These are phyloP conservation scores for Candida manassasensis DNA, from an alignment of 805 yeast species.

Conservation along the genomic window DNA sequence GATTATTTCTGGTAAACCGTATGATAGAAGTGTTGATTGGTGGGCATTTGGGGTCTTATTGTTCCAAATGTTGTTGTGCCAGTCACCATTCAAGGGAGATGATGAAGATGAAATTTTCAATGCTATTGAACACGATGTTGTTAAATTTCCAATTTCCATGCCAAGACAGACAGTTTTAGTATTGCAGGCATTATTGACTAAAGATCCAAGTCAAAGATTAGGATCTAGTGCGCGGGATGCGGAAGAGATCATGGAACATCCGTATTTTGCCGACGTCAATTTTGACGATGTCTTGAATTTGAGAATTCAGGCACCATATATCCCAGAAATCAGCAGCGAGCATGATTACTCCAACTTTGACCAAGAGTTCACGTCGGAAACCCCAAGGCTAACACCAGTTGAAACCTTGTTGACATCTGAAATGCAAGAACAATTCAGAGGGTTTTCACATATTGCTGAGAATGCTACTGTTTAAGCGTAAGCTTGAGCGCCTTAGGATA, in stretches of 20 bases:
- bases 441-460: slow-evolving; percentile 84
- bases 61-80: slow-evolving; percentile 94
- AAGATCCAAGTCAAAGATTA: slow-evolving; percentile 79
- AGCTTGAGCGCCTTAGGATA: too few species aligned
- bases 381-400: slow-evolving; percentile 92
- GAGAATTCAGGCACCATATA: slow-evolving; percentile 79
- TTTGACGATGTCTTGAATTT: slow-evolving; percentile 78
- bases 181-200: slow-evolving; percentile 82
- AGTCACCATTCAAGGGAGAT: slow-evolving; percentile 96
- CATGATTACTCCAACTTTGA: slow-evolving; percentile 93
- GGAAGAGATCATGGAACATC: slow-evolving; percentile 89
- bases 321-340: slow-evolving; percentile 82
- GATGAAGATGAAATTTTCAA: slow-evolving; percentile 96
- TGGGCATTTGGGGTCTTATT: slow-evolving; percentile 98
- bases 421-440: slow-evolving; percentile 95
- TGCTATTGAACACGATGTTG: slow-evolving; percentile 95
- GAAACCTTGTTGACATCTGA: slow-evolving; percentile 79
- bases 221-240: slow-evolving; percentile 92
- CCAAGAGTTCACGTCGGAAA: slow-evolving; percentile 89
- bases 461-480: slow-evolving; percentile 41
- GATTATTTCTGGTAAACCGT: slow-evolving; percentile 85
- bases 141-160: slow-evolving; percentile 94
- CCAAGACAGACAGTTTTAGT: slow-evolving; percentile 94
- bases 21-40: slow-evolving; percentile 96
- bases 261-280: slow-evolving; percentile 84